Conservation (phyloP, 148 eudicot species). For the Fagopyrum homotropicum region DNA sequence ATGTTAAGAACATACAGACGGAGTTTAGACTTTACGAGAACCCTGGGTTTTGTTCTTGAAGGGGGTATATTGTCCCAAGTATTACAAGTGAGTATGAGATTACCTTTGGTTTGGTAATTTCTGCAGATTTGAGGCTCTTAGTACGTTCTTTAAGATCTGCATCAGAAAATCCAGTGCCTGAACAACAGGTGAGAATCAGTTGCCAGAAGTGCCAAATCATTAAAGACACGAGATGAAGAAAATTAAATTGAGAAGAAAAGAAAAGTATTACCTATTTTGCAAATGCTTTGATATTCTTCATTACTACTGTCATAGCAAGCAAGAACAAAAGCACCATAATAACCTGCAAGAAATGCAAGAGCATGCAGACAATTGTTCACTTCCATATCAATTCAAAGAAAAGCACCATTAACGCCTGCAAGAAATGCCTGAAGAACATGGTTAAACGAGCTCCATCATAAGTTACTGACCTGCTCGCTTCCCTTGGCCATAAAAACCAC, state of each 20-base stretch:
- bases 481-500: conserved; percentile 90
- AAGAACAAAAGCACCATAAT: conserved; percentile 92
- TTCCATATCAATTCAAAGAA: not conserved
- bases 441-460: not conserved
- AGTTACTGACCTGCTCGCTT: conserved; percentile 71
- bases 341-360: conserved; percentile 37
- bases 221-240: conserved; percentile 8
- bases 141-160: conserved; percentile 74
- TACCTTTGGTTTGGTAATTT: conserved; percentile 82
- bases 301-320: conserved; percentile 86
- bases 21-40: not conserved
- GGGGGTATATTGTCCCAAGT: not conserved
- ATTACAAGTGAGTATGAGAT: not conserved
- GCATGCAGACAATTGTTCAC: not conserved
- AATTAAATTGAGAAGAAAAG: not conserved
- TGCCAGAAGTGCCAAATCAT: conserved; percentile 22
- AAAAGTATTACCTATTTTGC: conserved; percentile 69
- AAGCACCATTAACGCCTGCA: no score
- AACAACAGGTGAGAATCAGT: conserved; percentile 12
- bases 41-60: not conserved
- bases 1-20: conserved; percentile 13
- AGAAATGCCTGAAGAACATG: not conserved
- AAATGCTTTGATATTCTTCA: conserved; percentile 91
- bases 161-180: conserved; percentile 94
- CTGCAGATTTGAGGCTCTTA: conserved; percentile 72